Conservation (phyloP, 2,329 filamentous ascomycete genomes). For the Onygena corvina region DNA sequence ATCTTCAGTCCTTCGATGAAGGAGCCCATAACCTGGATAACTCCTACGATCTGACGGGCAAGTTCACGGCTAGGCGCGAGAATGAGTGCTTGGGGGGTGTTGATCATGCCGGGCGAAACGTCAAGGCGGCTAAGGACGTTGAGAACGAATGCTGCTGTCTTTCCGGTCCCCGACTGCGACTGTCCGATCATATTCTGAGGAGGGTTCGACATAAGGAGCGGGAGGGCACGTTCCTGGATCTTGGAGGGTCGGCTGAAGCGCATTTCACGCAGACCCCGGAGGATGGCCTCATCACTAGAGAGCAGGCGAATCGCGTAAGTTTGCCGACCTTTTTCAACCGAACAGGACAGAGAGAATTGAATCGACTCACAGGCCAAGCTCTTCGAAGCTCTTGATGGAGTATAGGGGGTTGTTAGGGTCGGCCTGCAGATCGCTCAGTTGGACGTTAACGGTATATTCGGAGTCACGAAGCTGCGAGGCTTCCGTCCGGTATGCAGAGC, state of each 20-base stretch:
- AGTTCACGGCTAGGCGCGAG: conserved; percentile 89
- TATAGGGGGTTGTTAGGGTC: conserved; percentile 79
- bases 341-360: background rate
- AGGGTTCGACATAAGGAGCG: conserved; percentile 76
- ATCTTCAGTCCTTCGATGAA: conserved; percentile 67
- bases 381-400: conserved; percentile 71
- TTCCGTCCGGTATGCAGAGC: conserved; percentile 26
- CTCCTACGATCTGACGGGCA: conserved; percentile 82
- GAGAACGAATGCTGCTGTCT: conserved; percentile 91
- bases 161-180: conserved; percentile 97
- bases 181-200: conserved; percentile 91
- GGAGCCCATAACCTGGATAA: conserved; percentile 70
- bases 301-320: conserved; percentile 2
- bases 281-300: conserved; percentile 48
- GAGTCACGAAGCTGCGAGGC: conserved; percentile 54
- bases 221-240: conserved; percentile 89
- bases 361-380: conserved; percentile 66
- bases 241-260: conserved; percentile 93
- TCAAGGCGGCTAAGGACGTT: conserved; percentile 84
- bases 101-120: conserved; percentile 45
- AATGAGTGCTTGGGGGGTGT: conserved; percentile 66
- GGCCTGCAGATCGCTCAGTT: conserved; percentile 75
- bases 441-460: conserved; percentile 81
- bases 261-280: conserved; percentile 66
- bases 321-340: background rate